phyloP scores from a whole-genome alignment of 2,329 filamentous ascomycete genomes.

The Zymoseptoria brevis region DNA sequence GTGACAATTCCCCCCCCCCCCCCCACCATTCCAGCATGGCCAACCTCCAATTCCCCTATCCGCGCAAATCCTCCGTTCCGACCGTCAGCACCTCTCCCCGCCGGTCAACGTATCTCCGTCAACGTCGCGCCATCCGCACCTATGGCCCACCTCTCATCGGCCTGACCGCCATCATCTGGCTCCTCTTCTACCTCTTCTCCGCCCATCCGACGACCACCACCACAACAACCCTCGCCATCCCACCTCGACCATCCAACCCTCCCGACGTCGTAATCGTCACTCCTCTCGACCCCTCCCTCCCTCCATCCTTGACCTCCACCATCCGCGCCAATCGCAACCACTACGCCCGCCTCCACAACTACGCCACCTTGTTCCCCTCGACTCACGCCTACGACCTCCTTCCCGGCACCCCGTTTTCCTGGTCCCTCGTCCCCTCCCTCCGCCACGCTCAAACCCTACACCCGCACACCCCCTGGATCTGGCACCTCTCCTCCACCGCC shows the following conservation, averaged over 20 bases:
- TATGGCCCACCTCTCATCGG: constrained; percentile 42
- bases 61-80: constrained; percentile 72
- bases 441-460: constrained; percentile 79
- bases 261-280: constrained; percentile 71
- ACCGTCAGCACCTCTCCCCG: constrained; percentile 58
- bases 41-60: constrained; percentile 79
- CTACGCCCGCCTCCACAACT: constrained; percentile 83
- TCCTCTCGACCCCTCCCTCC: constrained; percentile 62
- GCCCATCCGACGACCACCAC: constrained; percentile 10
- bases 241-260: constrained; percentile 34
- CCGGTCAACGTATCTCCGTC: constrained; percentile 36
- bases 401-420: constrained; percentile 51
- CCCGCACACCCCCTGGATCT: constrained; percentile 72
- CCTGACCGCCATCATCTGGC: constrained; percentile 18
- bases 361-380: constrained; percentile 73
- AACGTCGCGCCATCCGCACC: constrained; percentile 18
- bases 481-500: constrained; percentile 76
- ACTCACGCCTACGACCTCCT: constrained; percentile 66
- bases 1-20: too few relatives aligned
- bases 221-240: constrained; percentile 11
- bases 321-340: constrained; percentile 74
- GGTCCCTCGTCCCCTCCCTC: constrained; percentile 74
- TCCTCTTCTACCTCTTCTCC: constrained; percentile 29
- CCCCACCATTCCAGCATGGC: constrained; percentile 20
- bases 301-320: constrained; percentile 59